Evolutionary conservation across 225 moss, liverwort and hornwort species (phyloP).

Genomic region (Sphagnum contortum): DNA sequence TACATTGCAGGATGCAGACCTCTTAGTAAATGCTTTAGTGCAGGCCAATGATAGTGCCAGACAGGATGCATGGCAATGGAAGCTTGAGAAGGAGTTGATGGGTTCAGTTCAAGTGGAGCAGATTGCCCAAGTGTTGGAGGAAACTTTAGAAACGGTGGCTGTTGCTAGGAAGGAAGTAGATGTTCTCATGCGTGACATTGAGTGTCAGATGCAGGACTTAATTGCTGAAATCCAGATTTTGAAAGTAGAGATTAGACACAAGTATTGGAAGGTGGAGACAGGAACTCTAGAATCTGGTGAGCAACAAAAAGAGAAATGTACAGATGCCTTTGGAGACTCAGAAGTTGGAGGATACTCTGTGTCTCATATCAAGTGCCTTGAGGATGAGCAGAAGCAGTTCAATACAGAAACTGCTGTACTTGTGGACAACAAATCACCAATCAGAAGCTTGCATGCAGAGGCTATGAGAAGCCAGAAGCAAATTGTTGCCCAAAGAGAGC

Average conservation of each 20-base stretch:
- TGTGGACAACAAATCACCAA: constrained; percentile 30
- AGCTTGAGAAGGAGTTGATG: constrained; percentile 48
- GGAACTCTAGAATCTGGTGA: not conserved
- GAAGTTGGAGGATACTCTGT: too few species aligned
- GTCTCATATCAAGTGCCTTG: constrained; percentile 17
- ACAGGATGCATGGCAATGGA: constrained; percentile 45
- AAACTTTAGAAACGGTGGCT: constrained; percentile 47
- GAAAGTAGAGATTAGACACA: constrained; percentile 37
- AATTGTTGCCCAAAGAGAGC: constrained; percentile 17
- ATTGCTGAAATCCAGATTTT: constrained; percentile 40
- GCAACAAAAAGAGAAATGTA: too few species aligned
- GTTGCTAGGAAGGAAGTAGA: constrained; percentile 44
- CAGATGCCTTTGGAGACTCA: too few species aligned
- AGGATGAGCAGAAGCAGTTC: constrained; percentile 34
- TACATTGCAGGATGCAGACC: constrained; percentile 73
- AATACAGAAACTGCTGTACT: constrained; percentile 32
- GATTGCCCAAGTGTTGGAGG: constrained; percentile 23
- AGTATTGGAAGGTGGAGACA: constrained; percentile 37
- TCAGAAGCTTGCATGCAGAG: constrained; percentile 32
- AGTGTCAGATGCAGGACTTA: constrained; percentile 32
- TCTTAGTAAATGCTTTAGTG: constrained; percentile 74
- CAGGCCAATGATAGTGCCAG: constrained; percentile 81
- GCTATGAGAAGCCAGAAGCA: constrained; percentile 33
- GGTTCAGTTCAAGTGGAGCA: constrained; percentile 27
- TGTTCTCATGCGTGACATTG: constrained; percentile 26